Evolutionary conservation across 2,329 filamentous ascomycete species (phyloP).

Genomic region (Venturia carpophila): DNA sequence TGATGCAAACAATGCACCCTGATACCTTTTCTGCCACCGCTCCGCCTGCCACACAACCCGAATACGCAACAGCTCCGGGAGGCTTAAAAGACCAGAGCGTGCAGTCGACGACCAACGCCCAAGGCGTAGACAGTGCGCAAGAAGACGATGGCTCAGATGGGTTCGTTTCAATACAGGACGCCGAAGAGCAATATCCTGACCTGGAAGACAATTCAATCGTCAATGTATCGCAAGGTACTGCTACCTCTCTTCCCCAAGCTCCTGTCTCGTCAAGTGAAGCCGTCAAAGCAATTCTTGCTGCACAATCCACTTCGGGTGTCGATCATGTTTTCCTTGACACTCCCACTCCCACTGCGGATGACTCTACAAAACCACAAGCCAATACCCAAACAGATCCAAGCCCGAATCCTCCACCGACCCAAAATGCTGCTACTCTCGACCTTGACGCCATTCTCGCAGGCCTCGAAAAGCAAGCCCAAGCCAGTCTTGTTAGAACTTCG

Average conservation of each 20-base stretch:
- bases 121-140: conserved; percentile 10
- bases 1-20: conserved; percentile 17
- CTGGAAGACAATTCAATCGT: background rate
- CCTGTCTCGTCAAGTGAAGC: conserved; percentile 10
- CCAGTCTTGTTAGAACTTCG: background rate
- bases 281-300: background rate
- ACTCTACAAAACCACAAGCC: background rate
- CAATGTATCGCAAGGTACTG: conserved; percentile 11
- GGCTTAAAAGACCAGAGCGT: background rate
- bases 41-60: background rate
- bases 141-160: conserved; percentile 5
- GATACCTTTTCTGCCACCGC: conserved; percentile 10
- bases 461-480: conserved; percentile 5
- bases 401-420: background rate
- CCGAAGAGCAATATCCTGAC: background rate
- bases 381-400: conserved; percentile 7
- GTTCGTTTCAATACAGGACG: background rate
- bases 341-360: background rate
- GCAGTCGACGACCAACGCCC: background rate
- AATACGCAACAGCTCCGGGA: background rate
- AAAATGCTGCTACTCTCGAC: background rate
- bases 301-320: conserved; percentile 2
- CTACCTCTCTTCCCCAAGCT: background rate
- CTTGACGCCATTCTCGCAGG: conserved; percentile 13
- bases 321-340: conserved; percentile 13